These are phyloP conservation scores for Oidium heveae DNA, from an alignment of 2,329 filamentous ascomycete genomes.

Conservation along the genomic window DNA sequence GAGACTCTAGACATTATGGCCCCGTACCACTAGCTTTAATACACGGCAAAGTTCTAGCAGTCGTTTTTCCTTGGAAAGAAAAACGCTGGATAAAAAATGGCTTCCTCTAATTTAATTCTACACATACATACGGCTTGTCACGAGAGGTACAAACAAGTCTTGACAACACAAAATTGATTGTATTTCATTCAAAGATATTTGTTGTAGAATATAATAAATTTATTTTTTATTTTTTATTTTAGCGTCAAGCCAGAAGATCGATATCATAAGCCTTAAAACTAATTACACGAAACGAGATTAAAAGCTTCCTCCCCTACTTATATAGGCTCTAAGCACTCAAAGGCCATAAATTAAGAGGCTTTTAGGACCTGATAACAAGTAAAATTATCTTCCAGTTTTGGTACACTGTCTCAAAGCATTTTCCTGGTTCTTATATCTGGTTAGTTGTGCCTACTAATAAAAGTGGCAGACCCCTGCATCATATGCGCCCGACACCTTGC, in stretches of 20 bases:
- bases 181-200: no score
- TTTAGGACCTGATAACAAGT: no score
- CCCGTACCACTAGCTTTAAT: conserved; percentile 69
- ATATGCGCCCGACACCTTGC: conserved; percentile 14
- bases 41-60: conserved; percentile 54
- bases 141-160: no score
- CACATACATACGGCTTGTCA: no score
- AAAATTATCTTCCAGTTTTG: background rate
- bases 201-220: no score
- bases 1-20: conserved; percentile 70
- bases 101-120: conserved; percentile 6
- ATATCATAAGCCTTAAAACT: background rate
- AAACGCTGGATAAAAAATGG: conserved; percentile 24
- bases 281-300: background rate
- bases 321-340: no score
- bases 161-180: no score
- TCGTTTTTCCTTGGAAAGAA: conserved; percentile 24
- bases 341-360: no score
- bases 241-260: no score
- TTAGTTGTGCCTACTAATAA: background rate
- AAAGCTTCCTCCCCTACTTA: background rate
- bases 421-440: background rate
- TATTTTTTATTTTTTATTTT: no score
- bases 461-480: conserved; percentile 3
- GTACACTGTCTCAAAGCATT: background rate